These are phyloP conservation scores for Mycotypha africana DNA, from an alignment of 371 early-diverging fungal species.

Conservation along the genomic window DNA sequence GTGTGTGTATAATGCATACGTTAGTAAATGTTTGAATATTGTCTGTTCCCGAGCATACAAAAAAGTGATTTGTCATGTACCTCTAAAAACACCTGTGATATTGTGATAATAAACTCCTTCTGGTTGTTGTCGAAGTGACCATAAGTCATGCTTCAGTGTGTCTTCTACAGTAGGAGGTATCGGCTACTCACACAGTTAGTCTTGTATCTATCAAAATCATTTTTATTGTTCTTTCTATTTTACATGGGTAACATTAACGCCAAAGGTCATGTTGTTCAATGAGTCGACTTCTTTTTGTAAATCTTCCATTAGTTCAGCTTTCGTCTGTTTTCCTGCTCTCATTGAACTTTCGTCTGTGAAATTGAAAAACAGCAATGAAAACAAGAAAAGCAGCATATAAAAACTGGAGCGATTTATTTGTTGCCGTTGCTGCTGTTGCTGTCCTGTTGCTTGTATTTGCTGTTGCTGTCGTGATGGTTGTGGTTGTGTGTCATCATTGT, in stretches of 20 bases:
- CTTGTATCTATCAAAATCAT: not conserved
- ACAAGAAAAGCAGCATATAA: slow-evolving; percentile 42
- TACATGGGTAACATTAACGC: slow-evolving; percentile 48
- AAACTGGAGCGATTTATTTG: slow-evolving; percentile 39
- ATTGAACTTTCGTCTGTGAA: slow-evolving; percentile 36
- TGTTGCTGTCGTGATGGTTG: too few species aligned
- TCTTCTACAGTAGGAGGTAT: slow-evolving; percentile 26
- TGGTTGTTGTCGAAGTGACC: slow-evolving; percentile 18
- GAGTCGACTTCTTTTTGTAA: slow-evolving; percentile 36
- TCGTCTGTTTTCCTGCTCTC: slow-evolving; percentile 23
- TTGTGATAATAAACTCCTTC: slow-evolving; percentile 53
- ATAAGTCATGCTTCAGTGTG: slow-evolving; percentile 28
- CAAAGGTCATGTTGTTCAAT: slow-evolving; percentile 47
- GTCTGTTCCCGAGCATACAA: too few species aligned
- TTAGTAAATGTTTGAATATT: too few species aligned
- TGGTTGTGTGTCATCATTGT: too few species aligned
- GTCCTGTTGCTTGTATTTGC: too few species aligned
- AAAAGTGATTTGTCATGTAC: slow-evolving; percentile 12
- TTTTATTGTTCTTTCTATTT: not conserved
- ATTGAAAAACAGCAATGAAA: slow-evolving; percentile 38
- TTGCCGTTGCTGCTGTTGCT: slow-evolving; percentile 12
- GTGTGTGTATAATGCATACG: too few species aligned
- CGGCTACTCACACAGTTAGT: slow-evolving; percentile 24
- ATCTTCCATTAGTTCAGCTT: slow-evolving; percentile 27
- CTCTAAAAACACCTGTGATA: slow-evolving; percentile 60